phyloP scores from a whole-genome alignment of 208 protist genomes.

The Wallacemonas sp. region DNA sequence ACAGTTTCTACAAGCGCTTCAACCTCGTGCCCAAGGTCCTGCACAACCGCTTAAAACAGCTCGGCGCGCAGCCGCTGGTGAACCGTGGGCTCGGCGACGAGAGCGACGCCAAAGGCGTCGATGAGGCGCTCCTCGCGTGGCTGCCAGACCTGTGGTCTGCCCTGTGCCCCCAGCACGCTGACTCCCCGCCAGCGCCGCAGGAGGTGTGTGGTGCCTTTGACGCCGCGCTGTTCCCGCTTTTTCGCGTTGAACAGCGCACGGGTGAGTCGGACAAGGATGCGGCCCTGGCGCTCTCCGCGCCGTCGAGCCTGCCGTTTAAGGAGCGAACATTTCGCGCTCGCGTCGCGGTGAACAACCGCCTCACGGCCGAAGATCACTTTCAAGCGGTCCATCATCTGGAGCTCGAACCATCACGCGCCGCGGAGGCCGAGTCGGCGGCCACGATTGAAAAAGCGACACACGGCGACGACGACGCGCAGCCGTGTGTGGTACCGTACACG shows the following conservation, averaged over 20 bases:
- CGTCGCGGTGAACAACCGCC: constrained; percentile 38
- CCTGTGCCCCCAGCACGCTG: constrained; percentile 19
- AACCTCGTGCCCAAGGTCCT: constrained; percentile 93
- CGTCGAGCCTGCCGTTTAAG: not conserved
- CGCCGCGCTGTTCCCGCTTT: constrained; percentile 26
- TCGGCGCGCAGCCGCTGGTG: constrained; percentile 72
- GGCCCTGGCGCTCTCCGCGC: not conserved
- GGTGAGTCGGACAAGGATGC: constrained; percentile 2
- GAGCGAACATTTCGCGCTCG: constrained; percentile 41
- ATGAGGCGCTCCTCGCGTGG: constrained; percentile 73
- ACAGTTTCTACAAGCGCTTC: constrained; percentile 89
- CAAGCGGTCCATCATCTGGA: constrained; percentile 71
- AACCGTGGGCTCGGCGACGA: constrained; percentile 89
- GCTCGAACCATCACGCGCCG: constrained; percentile 5
- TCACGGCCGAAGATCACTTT: constrained; percentile 61
- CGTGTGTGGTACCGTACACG: constrained; percentile 31
- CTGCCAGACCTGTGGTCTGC: constrained; percentile 58
- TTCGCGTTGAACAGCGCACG: not conserved
- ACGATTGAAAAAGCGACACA: too few species aligned
- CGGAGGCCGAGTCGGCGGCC: not conserved
- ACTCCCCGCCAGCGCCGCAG: not conserved
- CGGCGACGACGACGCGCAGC: not conserved
- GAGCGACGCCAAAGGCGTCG: constrained; percentile 80
- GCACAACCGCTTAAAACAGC: constrained; percentile 84
- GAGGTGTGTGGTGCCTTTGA: constrained; percentile 10